Evolutionary conservation across 768 basidiomycete genomes (phyloP).

Genomic region (Hypholoma fasciculare): DNA sequence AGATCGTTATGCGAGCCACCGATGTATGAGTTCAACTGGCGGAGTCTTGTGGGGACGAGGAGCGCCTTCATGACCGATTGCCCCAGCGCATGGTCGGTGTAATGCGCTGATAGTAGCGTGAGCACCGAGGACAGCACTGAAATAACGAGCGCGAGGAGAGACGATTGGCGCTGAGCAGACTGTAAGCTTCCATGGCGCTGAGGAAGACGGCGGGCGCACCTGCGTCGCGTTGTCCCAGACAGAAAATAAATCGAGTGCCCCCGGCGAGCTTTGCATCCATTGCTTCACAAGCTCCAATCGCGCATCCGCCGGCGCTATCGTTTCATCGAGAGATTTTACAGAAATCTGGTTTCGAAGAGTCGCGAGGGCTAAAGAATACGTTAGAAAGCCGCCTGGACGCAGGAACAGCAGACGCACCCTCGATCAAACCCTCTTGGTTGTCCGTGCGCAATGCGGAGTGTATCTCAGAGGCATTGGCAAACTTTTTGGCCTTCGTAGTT

Average conservation of each 20-base stretch:
- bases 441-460: slow-evolving; percentile 30
- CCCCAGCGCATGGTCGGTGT: slow-evolving; percentile 64
- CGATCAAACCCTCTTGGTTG: slow-evolving; percentile 28
- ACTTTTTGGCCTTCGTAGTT: slow-evolving; percentile 15
- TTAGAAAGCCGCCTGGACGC: slow-evolving; percentile 6
- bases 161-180: slow-evolving; percentile 40
- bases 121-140: slow-evolving; percentile 62
- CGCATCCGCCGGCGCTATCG: slow-evolving; percentile 54
- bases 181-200: neutral
- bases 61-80: slow-evolving; percentile 61
- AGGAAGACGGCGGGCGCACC: slow-evolving; percentile 33
- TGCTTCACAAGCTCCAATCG: slow-evolving; percentile 57
- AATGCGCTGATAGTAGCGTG: slow-evolving; percentile 64
- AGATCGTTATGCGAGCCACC: slow-evolving; percentile 64
- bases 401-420: slow-evolving; percentile 23
- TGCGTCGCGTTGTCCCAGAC: slow-evolving; percentile 57
- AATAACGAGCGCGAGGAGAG: slow-evolving; percentile 42
- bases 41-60: slow-evolving; percentile 54
- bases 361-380: slow-evolving; percentile 37
- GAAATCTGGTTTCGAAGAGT: slow-evolving; percentile 66
- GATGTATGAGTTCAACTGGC: slow-evolving; percentile 62
- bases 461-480: slow-evolving; percentile 32
- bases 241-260: slow-evolving; percentile 59
- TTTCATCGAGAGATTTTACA: slow-evolving; percentile 45
- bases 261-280: slow-evolving; percentile 62